Percentiles rank a stretch among this genome's conserved stretches.
Conservation (phyloP, 805 yeast species). For the Candida insectalens region DNA sequence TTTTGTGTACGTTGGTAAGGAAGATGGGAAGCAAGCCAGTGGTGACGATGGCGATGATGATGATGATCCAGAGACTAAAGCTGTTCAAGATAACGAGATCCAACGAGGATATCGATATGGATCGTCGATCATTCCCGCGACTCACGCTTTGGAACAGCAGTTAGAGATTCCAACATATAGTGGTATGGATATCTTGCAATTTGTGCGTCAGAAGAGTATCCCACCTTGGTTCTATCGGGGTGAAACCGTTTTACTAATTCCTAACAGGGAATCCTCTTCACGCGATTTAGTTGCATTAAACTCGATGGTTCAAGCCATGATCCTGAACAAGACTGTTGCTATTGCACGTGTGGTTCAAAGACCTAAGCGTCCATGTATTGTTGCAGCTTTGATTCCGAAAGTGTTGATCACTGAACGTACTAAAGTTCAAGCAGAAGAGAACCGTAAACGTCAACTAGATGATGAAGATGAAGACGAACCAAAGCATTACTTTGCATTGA, state of each 20-base stretch:
- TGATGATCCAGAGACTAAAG: slow-evolving; percentile 19
- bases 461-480: slow-evolving; percentile 8
- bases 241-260: slow-evolving; percentile 43
- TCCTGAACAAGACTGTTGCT: slow-evolving; percentile 36
- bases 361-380: slow-evolving; percentile 33
- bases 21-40: slow-evolving; percentile 4
- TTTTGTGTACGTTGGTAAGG: neutral
- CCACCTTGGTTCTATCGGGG: slow-evolving; percentile 53
- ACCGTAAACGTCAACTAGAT: slow-evolving; percentile 15
- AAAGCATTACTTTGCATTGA: slow-evolving; percentile 29
- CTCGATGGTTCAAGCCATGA: slow-evolving; percentile 43
- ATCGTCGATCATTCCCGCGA: slow-evolving; percentile 42
- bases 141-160: slow-evolving; percentile 34
- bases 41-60: slow-evolving; percentile 10
- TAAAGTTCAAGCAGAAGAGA: slow-evolving; percentile 9
- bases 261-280: slow-evolving; percentile 8
- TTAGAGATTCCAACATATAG: slow-evolving; percentile 34
- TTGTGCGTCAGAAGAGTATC: slow-evolving; percentile 33
- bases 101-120: slow-evolving; percentile 65
- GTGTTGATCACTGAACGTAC: slow-evolving; percentile 17
- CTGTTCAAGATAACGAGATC: slow-evolving; percentile 30
- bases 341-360: slow-evolving; percentile 57
- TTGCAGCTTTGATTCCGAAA: slow-evolving; percentile 47
- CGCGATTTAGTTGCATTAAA: slow-evolving; percentile 32
- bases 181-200: slow-evolving; percentile 59